Conservation (phyloP, 2,329 filamentous ascomycete species). For the Talaromyces pinophilus region DNA sequence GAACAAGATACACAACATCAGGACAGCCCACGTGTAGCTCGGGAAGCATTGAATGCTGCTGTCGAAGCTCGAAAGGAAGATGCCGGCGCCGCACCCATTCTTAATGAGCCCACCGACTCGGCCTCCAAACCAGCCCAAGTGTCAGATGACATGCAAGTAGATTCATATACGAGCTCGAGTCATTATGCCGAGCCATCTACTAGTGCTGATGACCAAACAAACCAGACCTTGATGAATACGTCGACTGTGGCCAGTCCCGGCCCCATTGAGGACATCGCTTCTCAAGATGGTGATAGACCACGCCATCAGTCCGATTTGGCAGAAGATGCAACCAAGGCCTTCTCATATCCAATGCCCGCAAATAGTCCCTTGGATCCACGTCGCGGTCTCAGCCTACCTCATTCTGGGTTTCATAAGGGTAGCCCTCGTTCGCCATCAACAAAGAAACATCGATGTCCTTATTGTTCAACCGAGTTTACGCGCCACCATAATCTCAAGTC, state of each 20-base stretch:
- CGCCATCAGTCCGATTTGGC: slow-evolving; percentile 37
- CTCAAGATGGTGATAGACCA: slow-evolving; percentile 46
- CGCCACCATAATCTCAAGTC: slow-evolving; percentile 97
- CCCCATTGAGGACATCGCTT: slow-evolving; percentile 48
- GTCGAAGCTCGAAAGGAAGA: slow-evolving; percentile 35
- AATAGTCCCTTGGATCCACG: slow-evolving; percentile 52
- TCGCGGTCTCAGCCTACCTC: slow-evolving; percentile 61
- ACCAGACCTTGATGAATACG: slow-evolving; percentile 52
- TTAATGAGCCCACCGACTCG: slow-evolving; percentile 53
- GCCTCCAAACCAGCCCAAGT: slow-evolving; percentile 53
- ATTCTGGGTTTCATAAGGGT: slow-evolving; percentile 56
- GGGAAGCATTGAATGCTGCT: slow-evolving; percentile 42
- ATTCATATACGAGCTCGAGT: slow-evolving; percentile 55
- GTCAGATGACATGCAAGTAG: slow-evolving; percentile 47
- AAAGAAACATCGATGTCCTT: slow-evolving; percentile 95
- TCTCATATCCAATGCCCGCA: slow-evolving; percentile 65
- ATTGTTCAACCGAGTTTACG: slow-evolving; percentile 95
- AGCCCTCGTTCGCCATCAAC: slow-evolving; percentile 69
- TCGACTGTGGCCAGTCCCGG: slow-evolving; percentile 52
- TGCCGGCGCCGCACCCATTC: slow-evolving; percentile 23
- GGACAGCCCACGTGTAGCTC: slow-evolving; percentile 44
- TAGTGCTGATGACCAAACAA: slow-evolving; percentile 51
- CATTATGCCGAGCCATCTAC: slow-evolving; percentile 52
- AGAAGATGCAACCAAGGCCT: slow-evolving; percentile 54
- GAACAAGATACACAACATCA: slow-evolving; percentile 30